Evolutionary conservation across 371 early-diverging fungal species (phyloP), one percentile per base, ranked within the genome.

Genomic region (Mortierella sp.): DNA sequence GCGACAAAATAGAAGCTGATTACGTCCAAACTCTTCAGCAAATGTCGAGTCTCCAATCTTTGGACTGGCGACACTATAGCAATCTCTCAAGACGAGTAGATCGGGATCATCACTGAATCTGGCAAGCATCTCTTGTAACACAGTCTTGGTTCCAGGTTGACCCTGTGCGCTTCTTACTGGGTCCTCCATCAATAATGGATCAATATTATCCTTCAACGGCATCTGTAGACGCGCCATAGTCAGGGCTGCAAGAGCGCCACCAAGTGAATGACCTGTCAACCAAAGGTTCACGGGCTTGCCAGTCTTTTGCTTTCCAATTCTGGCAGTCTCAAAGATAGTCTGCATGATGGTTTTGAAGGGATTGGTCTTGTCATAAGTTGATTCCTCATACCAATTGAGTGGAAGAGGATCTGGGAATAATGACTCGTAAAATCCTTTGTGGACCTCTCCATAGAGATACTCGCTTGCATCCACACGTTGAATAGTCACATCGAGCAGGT

Each of bases 181-280:
- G 22, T 60, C 26, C 23, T 57, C 64, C 26, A 61, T 22, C 43
- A 74, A 54, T 6, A 80, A 61, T 0, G 83, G 73, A 26, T 77
- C 83, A 0, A 83, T 64, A n/a, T n/a, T n/a, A n/a, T 75, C 72
- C 19, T 78, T 75, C 8, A 87, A 76, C 2, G 83, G 80, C 57
- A 85, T 77, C 23, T 87, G 73, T 32, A 82, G 76, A 15, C 88
- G 70, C 0, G 88, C 88, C 83, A 86, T 85, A 3, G 85, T 70
- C 28, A 86, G 61, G 1, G 85, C 82, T 2, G 83, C 79, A 54
- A 88, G 62, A 0, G 87, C 86, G 10, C 85, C 86, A 28, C 88
- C 87, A 10, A 88, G 64, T 0, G 87, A 88, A 66, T 88, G 87
- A 0, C 88, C 88, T 7, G 86, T 84, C 7, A 88, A 62, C 87